Base-by-base conservation (phyloP, 768 basidiomycete species). In the Cystobasidium onofrii region DNA sequence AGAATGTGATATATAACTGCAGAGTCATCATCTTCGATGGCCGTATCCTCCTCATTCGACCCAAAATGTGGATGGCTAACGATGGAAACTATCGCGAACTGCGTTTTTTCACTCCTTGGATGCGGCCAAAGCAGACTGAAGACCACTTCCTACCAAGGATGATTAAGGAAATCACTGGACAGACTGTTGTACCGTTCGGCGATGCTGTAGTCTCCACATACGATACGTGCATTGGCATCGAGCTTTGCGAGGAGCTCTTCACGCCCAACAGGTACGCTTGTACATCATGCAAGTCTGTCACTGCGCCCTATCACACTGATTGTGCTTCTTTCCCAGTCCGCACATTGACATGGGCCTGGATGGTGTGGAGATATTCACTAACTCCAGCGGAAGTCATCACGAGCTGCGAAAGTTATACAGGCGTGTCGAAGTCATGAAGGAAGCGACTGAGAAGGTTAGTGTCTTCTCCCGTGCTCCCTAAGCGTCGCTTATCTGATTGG, bases 21-120 rank as follows among this genome's bases (percentile, higher is more conserved):
- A 89, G 96, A 23, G 85, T 98, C 41, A 88, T 98, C 80, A 87
- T 94, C 52, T 86, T 92, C 79, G 85, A 93, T 82, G 85, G 87
- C 70, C 86, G 91, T 82, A 93, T 99, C 74, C 82, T 97, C 0
- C 87, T 97, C 75, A 98, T 99, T 76, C 88, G 96, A 27, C 96
- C 96, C 0, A 99, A 98, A 84, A 94, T 99, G 94, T 99, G 96
- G 96, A 84, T 99, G 55, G 96, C 96, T 0, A 98, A 98, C 79
- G 92, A 96, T 78, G 96, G 96, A 1, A 98, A 98, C 80, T 99
- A 99, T 81, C 89, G 96, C 77, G 84, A 85, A 81, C 83, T 89
- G 78, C 83, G 90, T 17, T 91, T 92, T 80, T 99, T 99, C 78
- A 92, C 95, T 1, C 93, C 96, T 0, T 99, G 96, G 95, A 83